phyloP scores from a whole-genome alignment of 768 basidiomycete genomes.

The Udeniomyces megalosporus region DNA sequence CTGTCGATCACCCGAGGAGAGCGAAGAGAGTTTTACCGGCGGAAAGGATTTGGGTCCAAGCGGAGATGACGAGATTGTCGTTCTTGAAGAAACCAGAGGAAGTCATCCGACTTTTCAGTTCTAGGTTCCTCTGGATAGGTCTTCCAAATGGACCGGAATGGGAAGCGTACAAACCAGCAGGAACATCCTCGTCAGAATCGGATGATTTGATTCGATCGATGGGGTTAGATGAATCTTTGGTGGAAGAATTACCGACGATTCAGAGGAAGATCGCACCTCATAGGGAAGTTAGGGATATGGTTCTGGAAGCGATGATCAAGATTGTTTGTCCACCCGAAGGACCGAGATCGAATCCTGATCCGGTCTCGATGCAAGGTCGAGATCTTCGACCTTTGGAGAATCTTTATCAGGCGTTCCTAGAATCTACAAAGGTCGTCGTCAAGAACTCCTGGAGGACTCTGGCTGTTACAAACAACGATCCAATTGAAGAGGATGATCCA shows the following conservation, averaged over 20 bases:
- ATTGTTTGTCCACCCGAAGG: too few relatives aligned
- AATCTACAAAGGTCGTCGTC: too few relatives aligned
- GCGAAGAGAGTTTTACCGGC: too few relatives aligned
- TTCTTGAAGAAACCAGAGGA: not conserved
- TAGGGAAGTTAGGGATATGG: not conserved
- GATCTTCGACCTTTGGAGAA: too few relatives aligned
- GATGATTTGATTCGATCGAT: not conserved
- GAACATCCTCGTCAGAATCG: not conserved
- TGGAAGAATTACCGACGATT: not conserved
- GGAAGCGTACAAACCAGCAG: not conserved
- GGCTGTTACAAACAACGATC: not conserved
- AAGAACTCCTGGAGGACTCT: not conserved
- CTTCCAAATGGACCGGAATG: not conserved
- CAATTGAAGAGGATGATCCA: not conserved
- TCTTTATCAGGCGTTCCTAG: too few relatives aligned
- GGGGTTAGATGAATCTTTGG: not conserved
- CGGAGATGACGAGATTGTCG: not conserved
- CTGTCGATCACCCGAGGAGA: not conserved
- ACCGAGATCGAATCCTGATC: too few relatives aligned
- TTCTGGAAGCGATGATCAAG: not conserved
- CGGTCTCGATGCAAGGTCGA: too few relatives aligned
- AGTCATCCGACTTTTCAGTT: not conserved
- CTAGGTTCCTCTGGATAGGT: slow-evolving; percentile 3
- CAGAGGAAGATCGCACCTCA: not conserved
- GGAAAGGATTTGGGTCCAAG: slow-evolving; percentile 2